Conservation (phyloP, 352 stramenopile species). For the Phytophthora litchii region DNA sequence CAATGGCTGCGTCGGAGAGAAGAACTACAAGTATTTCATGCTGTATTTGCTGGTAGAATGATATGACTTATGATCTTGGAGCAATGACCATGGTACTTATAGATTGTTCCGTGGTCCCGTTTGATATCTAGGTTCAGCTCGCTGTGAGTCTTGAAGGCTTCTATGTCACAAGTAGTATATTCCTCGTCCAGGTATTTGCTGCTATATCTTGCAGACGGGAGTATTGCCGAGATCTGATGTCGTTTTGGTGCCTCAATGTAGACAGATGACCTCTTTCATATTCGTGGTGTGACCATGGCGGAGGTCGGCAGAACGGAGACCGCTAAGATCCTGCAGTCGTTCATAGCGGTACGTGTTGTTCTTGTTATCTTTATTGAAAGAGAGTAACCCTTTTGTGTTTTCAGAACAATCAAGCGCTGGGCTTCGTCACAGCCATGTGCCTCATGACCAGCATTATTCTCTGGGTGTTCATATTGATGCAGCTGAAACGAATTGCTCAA, state of each 20-base stretch:
- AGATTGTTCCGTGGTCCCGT: not conserved
- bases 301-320: slow-evolving; percentile 31
- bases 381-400: slow-evolving; percentile 8
- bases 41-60: slow-evolving; percentile 51
- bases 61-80: not conserved
- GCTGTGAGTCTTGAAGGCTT: slow-evolving; percentile 59
- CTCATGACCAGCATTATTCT: slow-evolving; percentile 66
- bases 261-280: slow-evolving; percentile 43
- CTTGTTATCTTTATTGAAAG: not conserved
- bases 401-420: slow-evolving; percentile 67
- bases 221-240: not conserved
- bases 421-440: slow-evolving; percentile 69
- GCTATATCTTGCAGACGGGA: not conserved
- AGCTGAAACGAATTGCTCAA: slow-evolving; percentile 70
- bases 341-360: slow-evolving; percentile 49
- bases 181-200: slow-evolving; percentile 49
- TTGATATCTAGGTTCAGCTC: slow-evolving; percentile 41
- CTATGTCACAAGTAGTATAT: slow-evolving; percentile 56
- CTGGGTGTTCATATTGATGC: slow-evolving; percentile 77
- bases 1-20: slow-evolving; percentile 82
- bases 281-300: slow-evolving; percentile 21
- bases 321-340: slow-evolving; percentile 52
- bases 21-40: slow-evolving; percentile 85
- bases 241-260: slow-evolving; percentile 11
- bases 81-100: not conserved